A percentile compares a stretch with the other conserved stretches of the same genome.
phyloP scores from a whole-genome alignment of 805 yeast species.

The Schwanniomyces polymorphus region DNA sequence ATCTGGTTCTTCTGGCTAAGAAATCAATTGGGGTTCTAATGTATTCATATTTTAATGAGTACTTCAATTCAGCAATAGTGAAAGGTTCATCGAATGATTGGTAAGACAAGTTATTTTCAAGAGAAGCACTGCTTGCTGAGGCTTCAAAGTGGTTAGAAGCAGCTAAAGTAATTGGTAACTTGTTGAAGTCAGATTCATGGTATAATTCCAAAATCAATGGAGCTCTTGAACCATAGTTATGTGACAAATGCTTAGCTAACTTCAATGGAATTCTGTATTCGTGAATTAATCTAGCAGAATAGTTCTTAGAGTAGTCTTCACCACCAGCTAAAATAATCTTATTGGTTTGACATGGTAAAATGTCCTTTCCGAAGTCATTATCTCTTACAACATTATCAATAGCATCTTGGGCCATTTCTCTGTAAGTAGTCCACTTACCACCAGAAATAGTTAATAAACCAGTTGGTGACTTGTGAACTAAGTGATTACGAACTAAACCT shows the following conservation, averaged over 20 bases:
- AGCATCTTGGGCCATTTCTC: slow-evolving; percentile 97
- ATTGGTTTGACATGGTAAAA: slow-evolving; percentile 53
- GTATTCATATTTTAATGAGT: slow-evolving; percentile 80
- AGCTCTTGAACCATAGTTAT: slow-evolving; percentile 88
- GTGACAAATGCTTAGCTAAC: slow-evolving; percentile 78
- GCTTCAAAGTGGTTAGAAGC: slow-evolving; percentile 29
- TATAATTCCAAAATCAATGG: slow-evolving; percentile 67
- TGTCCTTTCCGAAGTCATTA: slow-evolving; percentile 36
- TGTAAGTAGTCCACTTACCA: slow-evolving; percentile 98
- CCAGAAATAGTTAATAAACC: slow-evolving; percentile 90
- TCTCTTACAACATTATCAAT: slow-evolving; percentile 66
- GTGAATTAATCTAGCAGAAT: slow-evolving; percentile 78
- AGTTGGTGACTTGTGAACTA: slow-evolving; percentile 67
- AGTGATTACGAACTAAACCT: slow-evolving; percentile 87
- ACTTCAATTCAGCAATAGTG: slow-evolving; percentile 86
- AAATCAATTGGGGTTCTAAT: slow-evolving; percentile 87
- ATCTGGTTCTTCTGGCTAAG: slow-evolving; percentile 88
- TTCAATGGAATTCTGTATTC: slow-evolving; percentile 68
- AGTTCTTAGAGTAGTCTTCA: slow-evolving; percentile 71
- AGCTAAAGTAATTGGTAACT: slow-evolving; percentile 67
- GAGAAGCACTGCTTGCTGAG: slow-evolving; percentile 20
- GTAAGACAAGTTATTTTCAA: slow-evolving; percentile 40
- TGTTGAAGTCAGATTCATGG: slow-evolving; percentile 51
- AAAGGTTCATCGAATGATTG: slow-evolving; percentile 74
- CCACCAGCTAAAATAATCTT: slow-evolving; percentile 71